These are phyloP conservation scores for Petrea volubilis DNA, from an alignment of 257 asterid species.

Conservation along the genomic window DNA sequence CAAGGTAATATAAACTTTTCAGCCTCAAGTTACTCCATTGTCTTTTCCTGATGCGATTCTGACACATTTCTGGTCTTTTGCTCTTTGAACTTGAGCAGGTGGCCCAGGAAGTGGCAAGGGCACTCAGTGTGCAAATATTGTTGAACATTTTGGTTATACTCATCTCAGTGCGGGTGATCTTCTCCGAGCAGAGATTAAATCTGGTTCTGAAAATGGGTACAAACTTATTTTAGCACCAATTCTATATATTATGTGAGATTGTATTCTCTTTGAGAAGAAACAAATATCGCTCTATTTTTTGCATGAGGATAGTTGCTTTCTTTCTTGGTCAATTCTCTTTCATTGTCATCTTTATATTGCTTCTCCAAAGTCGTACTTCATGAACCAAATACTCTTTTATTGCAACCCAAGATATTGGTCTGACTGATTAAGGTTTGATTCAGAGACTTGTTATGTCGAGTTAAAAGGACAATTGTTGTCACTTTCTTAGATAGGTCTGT, in stretches of 20 bases:
- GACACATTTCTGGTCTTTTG: conserved; percentile 13
- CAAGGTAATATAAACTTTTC: neutral
- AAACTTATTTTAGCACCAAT: neutral
- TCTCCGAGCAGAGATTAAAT: conserved; percentile 84
- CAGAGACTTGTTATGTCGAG: no score
- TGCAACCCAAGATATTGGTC: neutral
- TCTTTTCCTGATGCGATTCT: neutral
- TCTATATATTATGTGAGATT: neutral
- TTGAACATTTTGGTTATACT: conserved; percentile 76
- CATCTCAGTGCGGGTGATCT: conserved; percentile 99
- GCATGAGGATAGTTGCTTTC: conserved; percentile 18
- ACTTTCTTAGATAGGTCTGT: no score
- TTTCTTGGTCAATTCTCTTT: conserved; percentile 11
- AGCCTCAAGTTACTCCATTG: neutral
- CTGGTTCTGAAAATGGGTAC: conserved; percentile 69
- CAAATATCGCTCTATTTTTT: neutral
- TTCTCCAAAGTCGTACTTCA: neutral
- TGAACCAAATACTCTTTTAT: neutral
- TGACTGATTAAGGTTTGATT: no score
- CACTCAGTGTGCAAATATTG: conserved; percentile 90
- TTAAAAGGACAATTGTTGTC: no score
- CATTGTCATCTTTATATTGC: neutral
- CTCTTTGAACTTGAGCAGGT: conserved; percentile 52
- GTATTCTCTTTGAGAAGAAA: neutral
- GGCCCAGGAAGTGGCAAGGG: conserved; percentile 99